Base-by-base conservation (phyloP, 371 early-diverging fungal species). In the Choanephora cucurbitarum region DNA sequence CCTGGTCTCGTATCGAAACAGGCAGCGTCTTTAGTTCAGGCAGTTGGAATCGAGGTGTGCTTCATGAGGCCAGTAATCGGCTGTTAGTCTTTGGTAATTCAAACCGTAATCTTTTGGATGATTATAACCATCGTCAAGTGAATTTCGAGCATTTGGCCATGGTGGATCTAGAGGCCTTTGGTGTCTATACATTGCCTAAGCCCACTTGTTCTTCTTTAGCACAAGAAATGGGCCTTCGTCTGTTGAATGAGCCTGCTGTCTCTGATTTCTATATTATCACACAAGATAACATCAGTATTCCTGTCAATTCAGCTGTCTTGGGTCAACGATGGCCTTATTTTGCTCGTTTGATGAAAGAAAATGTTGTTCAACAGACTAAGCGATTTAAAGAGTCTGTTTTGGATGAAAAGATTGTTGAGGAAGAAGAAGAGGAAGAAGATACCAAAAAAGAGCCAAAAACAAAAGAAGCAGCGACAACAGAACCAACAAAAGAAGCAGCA, bases 21-120 rank as follows among this genome's bases (percentile, higher is more conserved):
- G 91, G 89, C 2, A 72, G 82, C 0, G 74, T 82, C 23, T 85
- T 89, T 55, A 70, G 65, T 40, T 65, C 80, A 15, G 91, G 91
- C 18, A 88, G 89, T 21, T 92, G 92, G 92, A 92, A 91, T 68
- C 81, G 88, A 52, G 89, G 89, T 18, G 69, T 88, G 1, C 67
- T 92, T 5, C 79, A 86, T 45, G 79, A 80, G 31, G 61, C 62
- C 17, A 72, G 78, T n/a, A 89, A 90, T 45, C 77, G 82, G 22
- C 84, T 84, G 57, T 56, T 89, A 10, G 82, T 91, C 17, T 88
- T 92, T 73, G 92, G 92, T 23, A 79, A 92, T 59, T 77, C 79
- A 31, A 75, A 77, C 15, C 79, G 92, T 17, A 83, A 72, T 31
- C 69, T 91, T 44, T 73, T 83, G 7, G 85, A 87, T 21, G 92